Percentiles rank a stretch among this genome's conserved stretches.
These are phyloP conservation scores for Hsuehochloa calcarea DNA, from an alignment of 176 grass and related monocot genomes.

Conservation along the genomic window DNA sequence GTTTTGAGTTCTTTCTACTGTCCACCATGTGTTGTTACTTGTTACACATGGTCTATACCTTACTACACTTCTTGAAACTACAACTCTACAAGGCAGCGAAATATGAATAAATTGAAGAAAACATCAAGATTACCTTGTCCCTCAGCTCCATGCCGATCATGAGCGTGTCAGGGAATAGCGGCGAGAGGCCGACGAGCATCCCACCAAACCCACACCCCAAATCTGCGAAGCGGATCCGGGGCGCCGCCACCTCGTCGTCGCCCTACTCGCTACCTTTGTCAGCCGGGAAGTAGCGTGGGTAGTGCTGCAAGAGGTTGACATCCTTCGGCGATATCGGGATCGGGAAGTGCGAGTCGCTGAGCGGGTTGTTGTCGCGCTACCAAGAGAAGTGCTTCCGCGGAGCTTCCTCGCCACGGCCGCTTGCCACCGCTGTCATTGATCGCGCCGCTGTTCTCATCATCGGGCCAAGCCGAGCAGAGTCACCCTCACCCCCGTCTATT, in stretches of 20 bases:
- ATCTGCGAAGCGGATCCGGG: slow-evolving; percentile 65
- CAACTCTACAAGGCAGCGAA: not conserved
- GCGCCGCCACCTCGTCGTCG: not conserved
- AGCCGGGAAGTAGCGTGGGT: slow-evolving; percentile 55
- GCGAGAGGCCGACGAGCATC: slow-evolving; percentile 70
- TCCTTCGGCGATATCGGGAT: slow-evolving; percentile 65
- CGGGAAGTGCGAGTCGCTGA: slow-evolving; percentile 94
- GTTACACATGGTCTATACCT: not conserved
- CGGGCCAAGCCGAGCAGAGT: not conserved
- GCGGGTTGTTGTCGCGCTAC: slow-evolving; percentile 85
- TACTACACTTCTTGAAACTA: not conserved
- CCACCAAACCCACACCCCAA: slow-evolving; percentile 79
- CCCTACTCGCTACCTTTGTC: not conserved
- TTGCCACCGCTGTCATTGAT: slow-evolving; percentile 2
- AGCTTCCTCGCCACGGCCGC: slow-evolving; percentile 41
- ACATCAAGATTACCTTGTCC: slow-evolving; percentile 59
- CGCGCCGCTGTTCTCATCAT: slow-evolving; percentile 33
- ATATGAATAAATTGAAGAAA: not conserved
- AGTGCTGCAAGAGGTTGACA: slow-evolving; percentile 66
- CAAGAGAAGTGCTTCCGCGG: slow-evolving; percentile 82
- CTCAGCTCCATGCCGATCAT: slow-evolving; percentile 98
- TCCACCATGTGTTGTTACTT: not conserved
- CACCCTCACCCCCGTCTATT: not conserved
- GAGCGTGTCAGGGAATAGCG: slow-evolving; percentile 71
- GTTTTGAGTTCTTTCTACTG: not conserved